A percentile compares a stretch with the other conserved stretches of the same genome.
phyloP scores from a whole-genome alignment of 371 early-diverging fungal species.

The Umbelopsis sp. region DNA sequence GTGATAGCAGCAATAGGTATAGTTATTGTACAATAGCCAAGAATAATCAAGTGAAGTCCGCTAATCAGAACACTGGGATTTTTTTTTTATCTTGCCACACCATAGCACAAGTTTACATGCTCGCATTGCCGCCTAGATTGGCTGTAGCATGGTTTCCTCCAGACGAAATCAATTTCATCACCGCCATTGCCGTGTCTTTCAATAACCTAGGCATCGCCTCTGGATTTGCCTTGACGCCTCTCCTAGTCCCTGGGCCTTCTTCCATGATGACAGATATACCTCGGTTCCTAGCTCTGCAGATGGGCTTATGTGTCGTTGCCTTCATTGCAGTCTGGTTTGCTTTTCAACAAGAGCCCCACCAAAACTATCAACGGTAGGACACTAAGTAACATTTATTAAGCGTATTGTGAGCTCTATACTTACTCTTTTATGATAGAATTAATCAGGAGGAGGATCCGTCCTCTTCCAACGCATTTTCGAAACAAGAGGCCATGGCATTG shows the following conservation, averaged over 20 bases:
- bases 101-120: slow-evolving; percentile 53
- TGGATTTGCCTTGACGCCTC: slow-evolving; percentile 54
- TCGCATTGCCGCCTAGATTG: slow-evolving; percentile 54
- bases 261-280: slow-evolving; percentile 48
- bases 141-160: slow-evolving; percentile 58
- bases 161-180: slow-evolving; percentile 47
- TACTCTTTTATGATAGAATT: neutral
- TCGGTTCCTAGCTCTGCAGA: slow-evolving; percentile 40
- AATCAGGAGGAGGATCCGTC: neutral
- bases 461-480: neutral
- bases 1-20: slow-evolving; percentile 53
- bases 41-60: no score
- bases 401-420: neutral
- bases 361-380: slow-evolving; percentile 30
- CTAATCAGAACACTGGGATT: no score
- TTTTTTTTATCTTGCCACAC: neutral
- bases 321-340: slow-evolving; percentile 29
- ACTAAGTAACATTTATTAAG: neutral
- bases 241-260: slow-evolving; percentile 34
- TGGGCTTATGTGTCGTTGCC: slow-evolving; percentile 30
- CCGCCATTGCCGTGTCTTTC: slow-evolving; percentile 53
- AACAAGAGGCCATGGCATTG: slow-evolving; percentile 13
- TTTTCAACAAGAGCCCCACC: slow-evolving; percentile 26
- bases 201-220: slow-evolving; percentile 56
- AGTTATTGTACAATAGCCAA: neutral